phyloP scores from a whole-genome alignment of 2,329 filamentous ascomycete genomes.

The Colletotrichum lentis region DNA sequence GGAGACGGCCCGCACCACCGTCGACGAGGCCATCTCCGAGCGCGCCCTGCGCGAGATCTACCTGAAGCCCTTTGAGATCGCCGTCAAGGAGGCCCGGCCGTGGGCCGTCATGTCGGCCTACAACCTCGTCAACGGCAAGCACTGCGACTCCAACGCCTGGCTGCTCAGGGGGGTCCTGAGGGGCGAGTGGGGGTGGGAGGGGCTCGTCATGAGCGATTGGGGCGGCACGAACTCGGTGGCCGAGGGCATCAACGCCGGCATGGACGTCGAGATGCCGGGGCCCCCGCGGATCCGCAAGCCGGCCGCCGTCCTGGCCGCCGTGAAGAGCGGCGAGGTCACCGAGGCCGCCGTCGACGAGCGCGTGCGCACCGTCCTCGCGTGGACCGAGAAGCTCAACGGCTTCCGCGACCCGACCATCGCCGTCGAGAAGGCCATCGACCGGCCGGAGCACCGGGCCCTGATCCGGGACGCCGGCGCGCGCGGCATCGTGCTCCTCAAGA shows the following conservation, averaged over 20 bases:
- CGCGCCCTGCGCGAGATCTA: conserved; percentile 46
- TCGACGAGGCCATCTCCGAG: conserved; percentile 41
- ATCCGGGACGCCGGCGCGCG: conserved; percentile 62
- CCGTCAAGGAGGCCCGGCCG: conserved; percentile 43
- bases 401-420: conserved; percentile 48
- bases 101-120: conserved; percentile 46
- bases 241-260: conserved; percentile 73
- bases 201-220: conserved; percentile 76
- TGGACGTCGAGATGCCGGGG: conserved; percentile 74
- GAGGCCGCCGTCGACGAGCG: conserved; percentile 37
- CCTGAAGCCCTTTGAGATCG: conserved; percentile 45
- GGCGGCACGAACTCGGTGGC: conserved; percentile 79
- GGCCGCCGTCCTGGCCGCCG: conserved; percentile 40
- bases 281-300: conserved; percentile 41
- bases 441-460: conserved; percentile 63
- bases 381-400: conserved; percentile 44
- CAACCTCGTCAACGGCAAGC: conserved; percentile 54
- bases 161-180: conserved; percentile 73
- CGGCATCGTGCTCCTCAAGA: conserved; percentile 80
- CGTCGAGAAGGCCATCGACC: conserved; percentile 48
- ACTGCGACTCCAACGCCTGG: conserved; percentile 57
- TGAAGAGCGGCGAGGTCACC: conserved; percentile 41
- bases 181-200: conserved; percentile 79
- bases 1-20: conserved; percentile 52
- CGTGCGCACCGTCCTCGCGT: conserved; percentile 47